Conservation (phyloP, 768 basidiomycete species). For the Albatrellus ellisii region DNA sequence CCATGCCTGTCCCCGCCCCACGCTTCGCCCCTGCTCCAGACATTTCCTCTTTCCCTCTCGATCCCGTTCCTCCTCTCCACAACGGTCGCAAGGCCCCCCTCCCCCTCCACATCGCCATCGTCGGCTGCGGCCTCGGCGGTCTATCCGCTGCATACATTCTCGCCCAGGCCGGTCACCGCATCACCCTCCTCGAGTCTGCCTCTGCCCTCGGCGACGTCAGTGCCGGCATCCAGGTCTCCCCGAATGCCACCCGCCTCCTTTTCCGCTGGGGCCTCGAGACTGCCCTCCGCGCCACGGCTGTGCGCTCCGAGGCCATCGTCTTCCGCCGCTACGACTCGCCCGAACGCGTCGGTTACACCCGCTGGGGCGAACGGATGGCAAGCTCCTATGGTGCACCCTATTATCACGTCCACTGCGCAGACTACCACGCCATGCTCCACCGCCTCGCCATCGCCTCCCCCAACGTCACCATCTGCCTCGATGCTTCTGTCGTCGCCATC, state of each 20-base stretch:
- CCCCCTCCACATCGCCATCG: constrained; percentile 24
- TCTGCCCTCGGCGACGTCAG: constrained; percentile 27
- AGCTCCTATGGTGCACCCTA: constrained; percentile 25
- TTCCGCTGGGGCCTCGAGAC: constrained; percentile 25
- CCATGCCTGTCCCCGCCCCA: too few species aligned
- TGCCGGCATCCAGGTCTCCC: constrained; percentile 30
- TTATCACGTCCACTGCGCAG: constrained; percentile 30
- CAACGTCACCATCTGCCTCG: constrained; percentile 21
- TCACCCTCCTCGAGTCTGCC: constrained; percentile 27
- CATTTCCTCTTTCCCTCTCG: too few species aligned
- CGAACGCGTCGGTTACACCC: constrained; percentile 24
- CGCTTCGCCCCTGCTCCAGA: too few species aligned
- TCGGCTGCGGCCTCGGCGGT: constrained; percentile 30
- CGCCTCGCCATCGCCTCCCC: constrained; percentile 20
- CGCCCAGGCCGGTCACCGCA: constrained; percentile 19
- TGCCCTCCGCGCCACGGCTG: constrained; percentile 19
- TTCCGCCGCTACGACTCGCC: constrained; percentile 25
- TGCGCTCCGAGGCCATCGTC: constrained; percentile 25
- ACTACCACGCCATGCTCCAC: constrained; percentile 27
- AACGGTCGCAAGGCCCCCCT: constrained; percentile 18
- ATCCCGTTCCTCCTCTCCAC: constrained; percentile 17
- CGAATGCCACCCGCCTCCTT: constrained; percentile 26
- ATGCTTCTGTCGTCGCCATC: constrained; percentile 19
- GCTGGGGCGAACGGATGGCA: constrained; percentile 21
- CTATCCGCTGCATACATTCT: constrained; percentile 27